phyloP scores from a whole-genome alignment of 805 yeast genomes.

The Blastobotrys peoriensis region DNA sequence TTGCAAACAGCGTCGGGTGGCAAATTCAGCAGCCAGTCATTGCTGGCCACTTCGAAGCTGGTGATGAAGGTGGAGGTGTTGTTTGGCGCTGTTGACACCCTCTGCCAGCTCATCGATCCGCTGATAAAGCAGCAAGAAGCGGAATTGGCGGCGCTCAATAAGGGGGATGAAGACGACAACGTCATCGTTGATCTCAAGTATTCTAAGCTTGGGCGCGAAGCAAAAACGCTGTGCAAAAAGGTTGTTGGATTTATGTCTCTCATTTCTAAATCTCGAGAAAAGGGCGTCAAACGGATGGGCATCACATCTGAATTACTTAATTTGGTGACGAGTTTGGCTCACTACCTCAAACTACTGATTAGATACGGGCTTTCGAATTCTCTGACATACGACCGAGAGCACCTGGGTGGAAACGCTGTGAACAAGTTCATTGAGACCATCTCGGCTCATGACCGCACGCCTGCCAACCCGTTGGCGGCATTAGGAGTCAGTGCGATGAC shows the following conservation, averaged over 20 bases:
- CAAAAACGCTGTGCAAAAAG: constrained; percentile 82
- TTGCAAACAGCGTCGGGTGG: constrained; percentile 74
- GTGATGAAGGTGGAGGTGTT: constrained; percentile 69
- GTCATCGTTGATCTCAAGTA: constrained; percentile 8
- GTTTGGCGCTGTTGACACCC: constrained; percentile 64
- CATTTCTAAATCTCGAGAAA: constrained; percentile 47
- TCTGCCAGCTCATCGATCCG: constrained; percentile 29
- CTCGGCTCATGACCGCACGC: constrained; percentile 40
- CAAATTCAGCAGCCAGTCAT: constrained; percentile 56
- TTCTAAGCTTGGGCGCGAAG: constrained; percentile 43
- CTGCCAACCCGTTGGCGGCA: constrained; percentile 28
- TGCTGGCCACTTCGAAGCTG: constrained; percentile 62
- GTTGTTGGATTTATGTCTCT: constrained; percentile 84
- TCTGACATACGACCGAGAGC: constrained; percentile 38
- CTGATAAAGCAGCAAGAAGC: constrained; percentile 10
- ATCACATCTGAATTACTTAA: constrained; percentile 47
- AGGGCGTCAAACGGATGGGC: constrained; percentile 19
- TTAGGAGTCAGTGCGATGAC: constrained; percentile 34
- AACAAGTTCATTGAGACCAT: constrained; percentile 56
- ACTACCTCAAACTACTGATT: constrained; percentile 78
- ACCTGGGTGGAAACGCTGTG: constrained; percentile 54
- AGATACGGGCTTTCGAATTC: constrained; percentile 76
- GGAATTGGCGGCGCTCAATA: background rate
- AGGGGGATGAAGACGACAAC: constrained; percentile 3
- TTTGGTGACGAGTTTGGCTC: constrained; percentile 86